A percentile compares a stretch with the other conserved stretches of the same genome.
Evolutionary conservation across 2,329 filamentous ascomycete species (phyloP).

Genomic region (Exophiala xenobiotica): DNA sequence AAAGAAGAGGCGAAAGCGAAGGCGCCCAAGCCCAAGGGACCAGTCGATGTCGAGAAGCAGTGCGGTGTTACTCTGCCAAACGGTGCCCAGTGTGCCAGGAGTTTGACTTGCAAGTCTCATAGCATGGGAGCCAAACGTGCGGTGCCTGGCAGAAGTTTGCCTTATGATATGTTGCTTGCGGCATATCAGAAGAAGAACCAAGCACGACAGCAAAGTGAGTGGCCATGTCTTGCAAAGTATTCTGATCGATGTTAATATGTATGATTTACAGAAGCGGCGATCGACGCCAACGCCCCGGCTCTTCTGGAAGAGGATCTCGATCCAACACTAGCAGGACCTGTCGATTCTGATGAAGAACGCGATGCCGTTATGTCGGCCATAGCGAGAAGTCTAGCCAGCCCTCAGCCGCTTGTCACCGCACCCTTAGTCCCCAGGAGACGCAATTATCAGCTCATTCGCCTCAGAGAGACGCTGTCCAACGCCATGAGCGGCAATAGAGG

Average conservation of each 20-base stretch:
- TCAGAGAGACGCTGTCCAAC: constrained; percentile 63
- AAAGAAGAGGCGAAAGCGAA: constrained; percentile 89
- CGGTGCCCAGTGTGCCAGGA: constrained; percentile 81
- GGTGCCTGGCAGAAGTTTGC: constrained; percentile 80
- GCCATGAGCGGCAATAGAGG: constrained; percentile 54
- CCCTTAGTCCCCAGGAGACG: constrained; percentile 48
- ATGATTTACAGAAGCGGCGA: constrained; percentile 71
- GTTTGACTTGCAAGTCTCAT: constrained; percentile 89
- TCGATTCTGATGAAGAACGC: constrained; percentile 95
- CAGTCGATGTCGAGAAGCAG: constrained; percentile 90
- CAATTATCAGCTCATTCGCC: constrained; percentile 62
- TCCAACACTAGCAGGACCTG: constrained; percentile 54
- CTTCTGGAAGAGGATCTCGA: constrained; percentile 31
- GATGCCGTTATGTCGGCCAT: constrained; percentile 81
- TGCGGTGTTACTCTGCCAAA: constrained; percentile 86
- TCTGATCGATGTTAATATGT: constrained; percentile 24
- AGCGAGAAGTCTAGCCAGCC: constrained; percentile 61
- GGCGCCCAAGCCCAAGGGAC: constrained; percentile 80
- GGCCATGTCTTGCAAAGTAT: background rate
- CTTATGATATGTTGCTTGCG: constrained; percentile 87
- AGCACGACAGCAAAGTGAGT: constrained; percentile 91
- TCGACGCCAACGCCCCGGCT: constrained; percentile 87
- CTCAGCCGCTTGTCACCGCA: constrained; percentile 72
- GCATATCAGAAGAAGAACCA: constrained; percentile 98
- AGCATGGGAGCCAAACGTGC: constrained; percentile 92